phyloP scores from a whole-genome alignment of 352 stramenopile genomes.

The Globisporangium spinosum region DNA sequence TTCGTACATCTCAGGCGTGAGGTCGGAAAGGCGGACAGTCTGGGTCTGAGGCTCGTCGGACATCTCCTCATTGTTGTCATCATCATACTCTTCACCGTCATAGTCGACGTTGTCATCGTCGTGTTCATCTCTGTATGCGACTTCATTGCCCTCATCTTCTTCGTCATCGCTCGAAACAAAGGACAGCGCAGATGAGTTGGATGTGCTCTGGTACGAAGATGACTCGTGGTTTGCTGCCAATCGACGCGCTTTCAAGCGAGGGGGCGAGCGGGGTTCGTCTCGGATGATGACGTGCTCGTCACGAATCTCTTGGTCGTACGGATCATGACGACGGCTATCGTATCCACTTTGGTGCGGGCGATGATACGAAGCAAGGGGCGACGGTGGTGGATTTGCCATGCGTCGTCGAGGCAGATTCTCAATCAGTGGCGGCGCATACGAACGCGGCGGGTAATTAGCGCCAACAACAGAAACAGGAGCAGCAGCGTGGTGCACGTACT shows the following conservation, averaged over 20 bases:
- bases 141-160: neutral
- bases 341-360: neutral
- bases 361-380: neutral
- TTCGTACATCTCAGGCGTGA: slow-evolving; percentile 49
- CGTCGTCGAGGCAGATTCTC: slow-evolving; percentile 1
- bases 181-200: slow-evolving; percentile 11
- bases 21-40: slow-evolving; percentile 8
- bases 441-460: neutral
- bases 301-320: neutral
- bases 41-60: neutral
- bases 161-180: slow-evolving; percentile 3
- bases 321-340: neutral
- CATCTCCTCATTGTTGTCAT: neutral
- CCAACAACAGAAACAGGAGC: neutral
- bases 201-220: slow-evolving; percentile 15
- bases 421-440: neutral
- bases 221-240: neutral
- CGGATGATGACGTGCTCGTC: neutral
- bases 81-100: neutral
- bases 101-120: neutral
- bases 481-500: neutral
- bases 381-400: neutral
- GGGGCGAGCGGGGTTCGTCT: neutral
- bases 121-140: neutral
- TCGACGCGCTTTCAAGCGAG: slow-evolving; percentile 1